Conservation (phyloP, 2,329 filamentous ascomycete species). For the Trichophyton schoenleinii region DNA sequence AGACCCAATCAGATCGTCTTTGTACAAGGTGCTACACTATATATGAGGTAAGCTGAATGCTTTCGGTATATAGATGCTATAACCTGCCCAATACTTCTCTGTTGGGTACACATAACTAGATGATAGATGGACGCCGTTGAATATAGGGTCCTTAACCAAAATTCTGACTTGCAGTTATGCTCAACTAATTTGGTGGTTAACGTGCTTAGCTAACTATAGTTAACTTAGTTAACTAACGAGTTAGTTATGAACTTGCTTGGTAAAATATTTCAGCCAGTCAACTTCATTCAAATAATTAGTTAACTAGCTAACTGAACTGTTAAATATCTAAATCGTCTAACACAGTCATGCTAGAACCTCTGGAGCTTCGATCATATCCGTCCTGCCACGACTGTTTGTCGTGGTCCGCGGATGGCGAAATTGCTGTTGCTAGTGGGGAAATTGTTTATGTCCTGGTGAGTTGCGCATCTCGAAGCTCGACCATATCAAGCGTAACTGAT, state of each 20-base stretch:
- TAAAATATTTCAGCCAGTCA: background rate
- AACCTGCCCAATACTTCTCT: too few species aligned
- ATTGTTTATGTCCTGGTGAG: constrained; percentile 40
- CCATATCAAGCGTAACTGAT: constrained; percentile 13
- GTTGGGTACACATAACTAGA: too few species aligned
- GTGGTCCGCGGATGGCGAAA: constrained; percentile 47
- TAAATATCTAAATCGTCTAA: background rate
- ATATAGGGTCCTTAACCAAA: too few species aligned
- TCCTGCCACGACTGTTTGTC: constrained; percentile 41
- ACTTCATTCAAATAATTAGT: too few species aligned
- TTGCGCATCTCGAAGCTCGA: constrained; percentile 14
- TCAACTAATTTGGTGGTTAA: too few species aligned
- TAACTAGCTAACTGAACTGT: too few species aligned
- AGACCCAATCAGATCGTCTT: too few species aligned
- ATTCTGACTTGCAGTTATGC: too few species aligned
- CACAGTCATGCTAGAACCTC: constrained; percentile 20
- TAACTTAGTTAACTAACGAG: background rate
- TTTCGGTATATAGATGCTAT: too few species aligned
- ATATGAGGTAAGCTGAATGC: too few species aligned
- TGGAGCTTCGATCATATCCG: constrained; percentile 37
- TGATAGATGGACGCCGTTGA: too few species aligned
- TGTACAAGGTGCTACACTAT: too few species aligned
- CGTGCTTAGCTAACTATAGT: background rate
- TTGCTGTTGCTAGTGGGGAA: constrained; percentile 46
- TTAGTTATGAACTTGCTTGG: background rate